Evolutionary conservation across 2,329 filamentous ascomycete genomes (phyloP).

Genomic region (Ambrosiella xylebori): DNA sequence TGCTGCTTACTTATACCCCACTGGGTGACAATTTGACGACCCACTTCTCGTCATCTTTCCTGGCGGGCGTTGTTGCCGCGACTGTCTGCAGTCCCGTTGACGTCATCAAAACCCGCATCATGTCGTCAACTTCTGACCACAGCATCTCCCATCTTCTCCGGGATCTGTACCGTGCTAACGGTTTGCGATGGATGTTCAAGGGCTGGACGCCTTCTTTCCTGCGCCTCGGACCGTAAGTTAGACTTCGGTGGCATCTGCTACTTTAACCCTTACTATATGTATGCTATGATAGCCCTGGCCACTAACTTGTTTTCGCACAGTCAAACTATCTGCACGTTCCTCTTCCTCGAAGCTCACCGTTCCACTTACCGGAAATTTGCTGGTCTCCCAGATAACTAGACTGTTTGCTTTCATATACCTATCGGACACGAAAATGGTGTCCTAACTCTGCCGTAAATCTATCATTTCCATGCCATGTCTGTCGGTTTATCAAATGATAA

Average conservation of each 20-base stretch:
- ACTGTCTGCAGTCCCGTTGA: conserved; percentile 74
- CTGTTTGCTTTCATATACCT: background rate
- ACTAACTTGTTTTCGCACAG: conserved; percentile 20
- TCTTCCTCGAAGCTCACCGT: conserved; percentile 78
- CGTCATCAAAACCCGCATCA: conserved; percentile 77
- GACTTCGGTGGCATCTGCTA: no score
- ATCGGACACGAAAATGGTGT: background rate
- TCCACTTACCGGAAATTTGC: conserved; percentile 48
- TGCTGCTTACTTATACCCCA: conserved; percentile 48
- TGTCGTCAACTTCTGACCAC: conserved; percentile 43
- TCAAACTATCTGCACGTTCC: conserved; percentile 73
- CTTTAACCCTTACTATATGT: background rate
- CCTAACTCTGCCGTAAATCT: background rate
- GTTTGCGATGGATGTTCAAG: conserved; percentile 70
- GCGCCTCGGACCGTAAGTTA: conserved; percentile 42
- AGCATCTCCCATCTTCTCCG: conserved; percentile 42
- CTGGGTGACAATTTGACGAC: conserved; percentile 55
- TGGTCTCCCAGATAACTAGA: conserved; percentile 22
- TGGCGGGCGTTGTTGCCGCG: conserved; percentile 69
- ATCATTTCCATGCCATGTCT: no score
- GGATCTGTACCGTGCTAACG: conserved; percentile 54
- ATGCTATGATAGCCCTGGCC: background rate
- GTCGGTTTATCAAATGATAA: background rate
- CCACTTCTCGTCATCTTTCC: conserved; percentile 60
- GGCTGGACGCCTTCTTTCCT: conserved; percentile 71